Percentiles rank a stretch among this genome's conserved stretches.
phyloP scores from a whole-genome alignment of 2,329 filamentous ascomycete species.

The Piedraia hortae region DNA sequence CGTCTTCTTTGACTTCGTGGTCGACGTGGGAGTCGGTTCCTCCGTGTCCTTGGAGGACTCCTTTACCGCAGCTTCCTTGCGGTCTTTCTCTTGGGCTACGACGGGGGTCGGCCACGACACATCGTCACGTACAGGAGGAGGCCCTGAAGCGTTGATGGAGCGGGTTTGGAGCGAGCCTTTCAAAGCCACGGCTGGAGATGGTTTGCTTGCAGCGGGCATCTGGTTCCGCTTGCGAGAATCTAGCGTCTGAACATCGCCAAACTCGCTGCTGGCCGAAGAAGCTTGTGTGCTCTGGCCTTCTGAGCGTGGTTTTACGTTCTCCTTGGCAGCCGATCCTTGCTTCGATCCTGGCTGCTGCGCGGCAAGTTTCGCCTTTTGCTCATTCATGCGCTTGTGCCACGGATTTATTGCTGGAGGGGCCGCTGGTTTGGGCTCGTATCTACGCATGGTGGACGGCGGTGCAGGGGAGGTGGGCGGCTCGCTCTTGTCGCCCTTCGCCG shows the following conservation, averaged over 20 bases:
- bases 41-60: slow-evolving; percentile 32
- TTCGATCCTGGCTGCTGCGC: slow-evolving; percentile 3
- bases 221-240: slow-evolving; percentile 5
- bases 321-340: slow-evolving; percentile 3
- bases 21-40: slow-evolving; percentile 18
- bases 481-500: slow-evolving; percentile 2
- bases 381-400: slow-evolving; percentile 58
- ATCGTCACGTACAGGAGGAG: slow-evolving; percentile 43
- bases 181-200: slow-evolving; percentile 3
- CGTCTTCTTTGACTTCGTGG: slow-evolving; percentile 35
- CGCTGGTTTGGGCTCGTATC: slow-evolving; percentile 36
- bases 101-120: slow-evolving; percentile 79
- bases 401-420: slow-evolving; percentile 62
- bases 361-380: slow-evolving; percentile 26
- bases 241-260: slow-evolving; percentile 1
- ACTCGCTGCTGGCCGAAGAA: slow-evolving; percentile 3
- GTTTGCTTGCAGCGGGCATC: slow-evolving; percentile 2
- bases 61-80: slow-evolving; percentile 43
- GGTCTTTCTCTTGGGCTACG: slow-evolving; percentile 45
- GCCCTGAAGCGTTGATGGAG: slow-evolving; percentile 4
- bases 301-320: slow-evolving; percentile 8
- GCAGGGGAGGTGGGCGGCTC: slow-evolving; percentile 5
- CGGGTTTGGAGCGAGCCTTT: slow-evolving; percentile 1
- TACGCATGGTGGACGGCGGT: no score
- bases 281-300: slow-evolving; percentile 10